Evolutionary conservation across 148 eudicot genomes (phyloP).

Genomic region (Cornus suecica): DNA sequence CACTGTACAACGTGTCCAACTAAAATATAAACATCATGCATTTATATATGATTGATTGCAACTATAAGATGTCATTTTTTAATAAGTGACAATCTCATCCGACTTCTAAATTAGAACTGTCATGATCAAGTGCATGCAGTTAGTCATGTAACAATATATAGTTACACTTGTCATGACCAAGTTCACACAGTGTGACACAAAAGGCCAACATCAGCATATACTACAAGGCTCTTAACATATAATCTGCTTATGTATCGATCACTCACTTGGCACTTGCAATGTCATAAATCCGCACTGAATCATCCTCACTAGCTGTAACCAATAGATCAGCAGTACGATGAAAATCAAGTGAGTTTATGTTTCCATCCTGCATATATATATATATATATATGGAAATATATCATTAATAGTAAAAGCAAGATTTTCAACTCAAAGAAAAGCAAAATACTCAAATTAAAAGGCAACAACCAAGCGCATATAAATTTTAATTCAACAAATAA

Average conservation of each 20-base stretch:
- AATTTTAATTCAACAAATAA: not conserved
- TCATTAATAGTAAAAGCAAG: not conserved
- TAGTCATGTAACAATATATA: not conserved
- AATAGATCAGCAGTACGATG: slow-evolving; percentile 85
- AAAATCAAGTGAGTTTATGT: slow-evolving; percentile 88
- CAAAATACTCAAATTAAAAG: not conserved
- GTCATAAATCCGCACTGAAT: slow-evolving; percentile 88
- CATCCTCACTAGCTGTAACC: slow-evolving; percentile 88
- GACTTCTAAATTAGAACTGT: not conserved
- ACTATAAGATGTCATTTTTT: not conserved
- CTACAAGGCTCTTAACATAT: not conserved
- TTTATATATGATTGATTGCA: not conserved
- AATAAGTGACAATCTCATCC: not conserved
- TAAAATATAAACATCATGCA: not conserved
- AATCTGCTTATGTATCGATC: not conserved
- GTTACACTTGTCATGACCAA: not conserved
- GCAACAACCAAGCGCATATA: not conserved
- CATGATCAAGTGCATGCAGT: not conserved
- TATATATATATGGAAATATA: slow-evolving; percentile 13
- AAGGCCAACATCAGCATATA: not conserved
- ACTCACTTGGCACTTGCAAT: slow-evolving; percentile 84
- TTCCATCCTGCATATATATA: slow-evolving; percentile 63
- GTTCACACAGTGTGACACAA: not conserved
- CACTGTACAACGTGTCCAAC: too few relatives aligned
- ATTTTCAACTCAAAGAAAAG: not conserved